These are phyloP conservation scores for Funneliformis caledonium DNA, from an alignment of 371 early-diverging fungal genomes.

Conservation along the genomic window DNA sequence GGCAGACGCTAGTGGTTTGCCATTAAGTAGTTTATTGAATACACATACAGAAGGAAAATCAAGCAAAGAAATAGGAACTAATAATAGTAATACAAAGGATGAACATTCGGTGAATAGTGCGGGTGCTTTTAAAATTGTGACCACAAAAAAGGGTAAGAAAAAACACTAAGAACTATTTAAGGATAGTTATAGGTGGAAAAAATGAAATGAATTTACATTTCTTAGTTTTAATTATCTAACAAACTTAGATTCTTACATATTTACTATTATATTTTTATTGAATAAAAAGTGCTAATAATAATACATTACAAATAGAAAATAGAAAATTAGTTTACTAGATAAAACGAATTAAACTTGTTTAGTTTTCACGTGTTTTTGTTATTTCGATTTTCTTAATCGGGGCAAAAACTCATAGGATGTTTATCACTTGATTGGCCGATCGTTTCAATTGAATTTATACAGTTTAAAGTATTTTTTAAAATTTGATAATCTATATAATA, in stretches of 20 bases:
- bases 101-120: constrained; percentile 27
- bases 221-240: no score
- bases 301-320: no score
- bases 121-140: constrained; percentile 38
- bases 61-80: constrained; percentile 28
- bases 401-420: no score
- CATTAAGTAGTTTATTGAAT: constrained; percentile 28
- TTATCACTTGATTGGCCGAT: no score
- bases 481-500: no score
- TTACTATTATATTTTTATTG: neutral
- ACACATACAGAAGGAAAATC: constrained; percentile 24
- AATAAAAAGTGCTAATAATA: neutral
- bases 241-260: neutral
- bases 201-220: neutral
- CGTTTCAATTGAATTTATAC: no score
- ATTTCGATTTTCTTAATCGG: no score
- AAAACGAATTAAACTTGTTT: no score
- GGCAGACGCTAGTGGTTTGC: constrained; percentile 63
- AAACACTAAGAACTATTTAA: constrained; percentile 5
- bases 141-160: constrained; percentile 39
- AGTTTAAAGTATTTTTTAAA: no score
- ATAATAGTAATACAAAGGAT: constrained; percentile 17
- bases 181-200: neutral
- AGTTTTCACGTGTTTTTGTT: no score
- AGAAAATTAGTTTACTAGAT: no score